These are phyloP conservation scores for Backusella tarrabulga DNA, from an alignment of 192 early-diverging fungal species.

Conservation along the genomic window DNA sequence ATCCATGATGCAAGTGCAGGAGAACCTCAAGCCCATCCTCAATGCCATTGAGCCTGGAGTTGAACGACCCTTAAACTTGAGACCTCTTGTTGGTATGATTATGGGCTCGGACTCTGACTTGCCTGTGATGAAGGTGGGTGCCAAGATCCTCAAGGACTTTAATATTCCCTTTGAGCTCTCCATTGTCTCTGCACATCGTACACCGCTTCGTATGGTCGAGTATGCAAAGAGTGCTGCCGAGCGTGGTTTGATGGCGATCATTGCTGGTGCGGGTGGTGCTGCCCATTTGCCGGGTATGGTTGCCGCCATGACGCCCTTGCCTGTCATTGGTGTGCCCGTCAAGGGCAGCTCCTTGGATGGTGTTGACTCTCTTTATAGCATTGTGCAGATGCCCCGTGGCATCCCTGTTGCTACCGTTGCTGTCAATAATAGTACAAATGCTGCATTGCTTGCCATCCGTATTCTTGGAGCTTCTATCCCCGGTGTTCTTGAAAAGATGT, in stretches of 20 bases:
- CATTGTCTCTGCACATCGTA: slow-evolving; percentile 97
- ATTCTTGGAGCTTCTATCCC: slow-evolving; percentile 84
- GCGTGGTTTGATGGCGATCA: slow-evolving; percentile 94
- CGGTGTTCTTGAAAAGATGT: slow-evolving; percentile 74
- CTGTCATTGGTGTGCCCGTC: slow-evolving; percentile 97
- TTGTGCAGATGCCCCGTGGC: slow-evolving; percentile 99
- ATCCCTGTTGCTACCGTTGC: slow-evolving; percentile 99
- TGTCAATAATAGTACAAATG: slow-evolving; percentile 98
- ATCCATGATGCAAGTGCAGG: slow-evolving; percentile 75
- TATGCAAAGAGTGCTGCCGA: slow-evolving; percentile 85
- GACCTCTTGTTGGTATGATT: slow-evolving; percentile 92
- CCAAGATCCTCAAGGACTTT: slow-evolving; percentile 85
- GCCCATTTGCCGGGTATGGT: slow-evolving; percentile 99
- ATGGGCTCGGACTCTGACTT: slow-evolving; percentile 99
- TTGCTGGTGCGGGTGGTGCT: slow-evolving; percentile 98
- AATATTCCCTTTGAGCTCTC: slow-evolving; percentile 95
- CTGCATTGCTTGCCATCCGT: slow-evolving; percentile 89
- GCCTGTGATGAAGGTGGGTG: slow-evolving; percentile 90
- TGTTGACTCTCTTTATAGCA: slow-evolving; percentile 95
- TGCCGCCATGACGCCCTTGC: slow-evolving; percentile 94
- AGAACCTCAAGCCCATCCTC: slow-evolving; percentile 61
- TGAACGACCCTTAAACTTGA: slow-evolving; percentile 44
- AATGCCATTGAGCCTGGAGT: slow-evolving; percentile 56
- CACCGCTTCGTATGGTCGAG: slow-evolving; percentile 89
- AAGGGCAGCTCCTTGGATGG: slow-evolving; percentile 91